Conservation (phyloP, 768 basidiomycete species). For the Paxillus involutus region DNA sequence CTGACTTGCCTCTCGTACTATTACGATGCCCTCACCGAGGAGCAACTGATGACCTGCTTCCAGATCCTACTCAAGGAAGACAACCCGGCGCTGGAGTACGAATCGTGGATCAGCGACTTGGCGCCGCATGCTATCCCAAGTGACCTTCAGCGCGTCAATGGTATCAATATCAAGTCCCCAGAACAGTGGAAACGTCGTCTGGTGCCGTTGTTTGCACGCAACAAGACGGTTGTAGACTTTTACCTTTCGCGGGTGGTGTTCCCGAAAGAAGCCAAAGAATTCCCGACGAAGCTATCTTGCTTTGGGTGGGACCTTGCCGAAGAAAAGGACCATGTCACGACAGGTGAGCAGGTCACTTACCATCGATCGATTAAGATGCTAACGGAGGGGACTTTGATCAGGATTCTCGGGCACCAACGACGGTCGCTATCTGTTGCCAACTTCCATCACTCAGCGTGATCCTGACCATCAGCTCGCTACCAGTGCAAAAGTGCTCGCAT, state of each 20-base stretch:
- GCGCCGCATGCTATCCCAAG: constrained; percentile 23
- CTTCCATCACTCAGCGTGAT: constrained; percentile 21
- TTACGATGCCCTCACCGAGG: constrained; percentile 41
- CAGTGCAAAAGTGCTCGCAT: constrained; percentile 38
- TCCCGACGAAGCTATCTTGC: constrained; percentile 44
- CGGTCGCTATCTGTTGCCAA: constrained; percentile 26
- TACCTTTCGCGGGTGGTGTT: constrained; percentile 48
- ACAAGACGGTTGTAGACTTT: constrained; percentile 44
- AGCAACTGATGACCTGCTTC: constrained; percentile 39
- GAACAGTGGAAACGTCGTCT: constrained; percentile 29
- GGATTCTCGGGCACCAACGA: constrained; percentile 56
- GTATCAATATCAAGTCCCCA: constrained; percentile 43
- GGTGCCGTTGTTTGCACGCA: constrained; percentile 35
- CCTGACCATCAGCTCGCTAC: constrained; percentile 38
- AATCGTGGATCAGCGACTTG: constrained; percentile 33
- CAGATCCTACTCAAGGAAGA: constrained; percentile 38
- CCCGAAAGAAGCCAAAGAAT: constrained; percentile 50
- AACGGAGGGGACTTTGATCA: neutral
- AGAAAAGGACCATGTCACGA: constrained; percentile 16
- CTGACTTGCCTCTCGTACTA: constrained; percentile 52
- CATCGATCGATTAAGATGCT: neutral
- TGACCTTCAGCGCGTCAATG: constrained; percentile 31
- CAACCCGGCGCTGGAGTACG: constrained; percentile 42
- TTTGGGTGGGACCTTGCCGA: constrained; percentile 56
- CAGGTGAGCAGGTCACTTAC: constrained; percentile 2